Conservation (phyloP, 176 grass and related monocot genomes). For the Carex cristatella region DNA sequence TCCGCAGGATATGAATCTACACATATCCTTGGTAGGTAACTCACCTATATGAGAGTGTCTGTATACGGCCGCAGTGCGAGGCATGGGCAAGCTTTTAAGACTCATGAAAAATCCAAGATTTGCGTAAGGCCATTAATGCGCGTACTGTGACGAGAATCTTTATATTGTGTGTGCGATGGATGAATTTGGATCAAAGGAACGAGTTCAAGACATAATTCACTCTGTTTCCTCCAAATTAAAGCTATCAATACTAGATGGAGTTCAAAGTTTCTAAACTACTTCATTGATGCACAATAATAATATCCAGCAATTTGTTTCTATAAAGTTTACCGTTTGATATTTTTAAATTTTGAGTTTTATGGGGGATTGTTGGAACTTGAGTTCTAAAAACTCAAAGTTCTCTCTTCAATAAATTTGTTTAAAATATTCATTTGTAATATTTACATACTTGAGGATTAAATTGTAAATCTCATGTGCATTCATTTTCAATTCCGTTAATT, state of each 20-base stretch:
- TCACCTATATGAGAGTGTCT: not conserved
- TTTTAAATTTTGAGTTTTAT: not conserved
- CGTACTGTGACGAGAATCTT: not conserved
- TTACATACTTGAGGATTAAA: too few species aligned
- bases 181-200: not conserved
- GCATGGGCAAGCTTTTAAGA: not conserved
- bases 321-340: not conserved
- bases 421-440: too few species aligned
- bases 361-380: not conserved
- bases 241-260: not conserved
- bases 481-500: too few species aligned
- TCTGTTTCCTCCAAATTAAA: not conserved
- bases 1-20: too few species aligned
- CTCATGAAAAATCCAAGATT: not conserved
- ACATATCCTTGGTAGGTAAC: too few species aligned
- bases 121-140: not conserved
- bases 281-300: not conserved
- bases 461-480: too few species aligned
- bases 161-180: not conserved
- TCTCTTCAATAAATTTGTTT: too few species aligned
- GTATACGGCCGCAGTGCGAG: not conserved
- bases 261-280: not conserved
- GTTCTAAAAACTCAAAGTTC: not conserved
- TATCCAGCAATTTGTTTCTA: not conserved
- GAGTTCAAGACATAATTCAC: not conserved